Conservation (phyloP, 148 eudicot genomes). For the Hydrangea macrophylla region DNA sequence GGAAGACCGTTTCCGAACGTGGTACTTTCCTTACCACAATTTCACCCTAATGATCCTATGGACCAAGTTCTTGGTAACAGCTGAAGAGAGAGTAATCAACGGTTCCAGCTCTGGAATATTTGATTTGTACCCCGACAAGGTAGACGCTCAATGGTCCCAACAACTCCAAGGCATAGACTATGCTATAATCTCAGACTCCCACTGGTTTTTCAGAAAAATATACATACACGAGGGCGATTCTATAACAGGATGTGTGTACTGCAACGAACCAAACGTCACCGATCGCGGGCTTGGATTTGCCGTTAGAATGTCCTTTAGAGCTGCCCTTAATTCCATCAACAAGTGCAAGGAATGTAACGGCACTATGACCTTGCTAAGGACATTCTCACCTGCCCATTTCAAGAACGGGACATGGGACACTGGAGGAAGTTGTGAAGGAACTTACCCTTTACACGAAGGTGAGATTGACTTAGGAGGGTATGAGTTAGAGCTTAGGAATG, state of each 20-base stretch:
- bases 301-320: slow-evolving; percentile 40
- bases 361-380: slow-evolving; percentile 45
- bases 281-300: slow-evolving; percentile 34
- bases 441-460: slow-evolving; percentile 35
- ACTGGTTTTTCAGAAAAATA: slow-evolving; percentile 66
- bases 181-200: slow-evolving; percentile 51
- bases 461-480: slow-evolving; percentile 1
- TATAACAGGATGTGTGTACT: slow-evolving; percentile 60
- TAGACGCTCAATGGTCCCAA: slow-evolving; percentile 44
- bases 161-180: slow-evolving; percentile 46
- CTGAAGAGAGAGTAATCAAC: slow-evolving; percentile 44
- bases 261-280: slow-evolving; percentile 45
- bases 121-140: slow-evolving; percentile 52
- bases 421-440: slow-evolving; percentile 63
- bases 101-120: slow-evolving; percentile 42
- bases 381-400: slow-evolving; percentile 78
- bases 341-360: slow-evolving; percentile 35
- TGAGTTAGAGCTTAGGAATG: slow-evolving; percentile 34
- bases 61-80: slow-evolving; percentile 49
- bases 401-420: slow-evolving; percentile 65
- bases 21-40: slow-evolving; percentile 59
- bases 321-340: slow-evolving; percentile 41
- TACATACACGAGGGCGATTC: slow-evolving; percentile 38
- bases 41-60: slow-evolving; percentile 63
- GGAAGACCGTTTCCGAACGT: slow-evolving; percentile 47